These are phyloP conservation scores for Pisolithus microcarpus DNA, from an alignment of 768 basidiomycete genomes.

Conservation along the genomic window DNA sequence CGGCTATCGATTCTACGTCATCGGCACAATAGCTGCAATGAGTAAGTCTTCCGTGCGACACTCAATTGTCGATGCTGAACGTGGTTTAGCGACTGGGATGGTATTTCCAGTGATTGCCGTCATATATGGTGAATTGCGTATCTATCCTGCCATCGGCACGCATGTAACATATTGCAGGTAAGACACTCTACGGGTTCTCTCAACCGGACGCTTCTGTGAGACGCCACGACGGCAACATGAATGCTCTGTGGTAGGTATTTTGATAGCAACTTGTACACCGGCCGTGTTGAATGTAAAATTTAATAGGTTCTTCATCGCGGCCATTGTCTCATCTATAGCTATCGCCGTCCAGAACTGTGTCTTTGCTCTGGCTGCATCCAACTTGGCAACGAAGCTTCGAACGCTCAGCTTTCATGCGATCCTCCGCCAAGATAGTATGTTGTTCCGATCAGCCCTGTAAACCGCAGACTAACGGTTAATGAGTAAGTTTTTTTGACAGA, in stretches of 20 bases:
- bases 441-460: background rate
- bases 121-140: constrained; percentile 39
- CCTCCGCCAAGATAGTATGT: constrained; percentile 77
- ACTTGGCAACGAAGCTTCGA: constrained; percentile 64
- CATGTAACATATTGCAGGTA: background rate
- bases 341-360: constrained; percentile 66
- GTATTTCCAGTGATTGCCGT: constrained; percentile 71
- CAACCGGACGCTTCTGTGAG: background rate
- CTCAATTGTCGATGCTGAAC: background rate
- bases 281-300: constrained; percentile 6
- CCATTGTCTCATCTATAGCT: constrained; percentile 53
- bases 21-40: constrained; percentile 51
- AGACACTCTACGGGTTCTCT: background rate
- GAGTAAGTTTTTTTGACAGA: constrained; percentile 84
- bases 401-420: constrained; percentile 70
- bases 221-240: constrained; percentile 34
- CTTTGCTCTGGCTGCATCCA: constrained; percentile 63
- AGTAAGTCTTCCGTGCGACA: constrained; percentile 17
- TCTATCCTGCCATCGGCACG: background rate
- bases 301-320: constrained; percentile 69
- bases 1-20: constrained; percentile 49
- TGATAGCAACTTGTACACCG: background rate
- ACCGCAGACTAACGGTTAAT: background rate
- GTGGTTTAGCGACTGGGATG: constrained; percentile 40
- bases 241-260: constrained; percentile 52